Conservation (phyloP, 768 basidiomycete species). For the Crucibulum laeve region DNA sequence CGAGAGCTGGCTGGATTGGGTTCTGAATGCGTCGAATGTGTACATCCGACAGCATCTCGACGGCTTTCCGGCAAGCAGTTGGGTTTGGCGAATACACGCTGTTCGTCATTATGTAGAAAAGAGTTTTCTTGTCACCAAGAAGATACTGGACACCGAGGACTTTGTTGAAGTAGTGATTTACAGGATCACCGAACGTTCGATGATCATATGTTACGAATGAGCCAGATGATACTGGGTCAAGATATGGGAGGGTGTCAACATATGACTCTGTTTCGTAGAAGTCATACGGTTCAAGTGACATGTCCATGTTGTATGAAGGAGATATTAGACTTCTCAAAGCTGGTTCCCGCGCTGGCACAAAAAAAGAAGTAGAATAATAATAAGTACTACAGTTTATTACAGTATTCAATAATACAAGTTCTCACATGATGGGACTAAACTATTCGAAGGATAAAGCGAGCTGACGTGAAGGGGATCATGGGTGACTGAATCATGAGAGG, state of each 20-base stretch:
- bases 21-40: conserved; percentile 31
- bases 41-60: conserved; percentile 58
- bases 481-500: conserved; percentile 2
- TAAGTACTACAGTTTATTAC: conserved; percentile 69
- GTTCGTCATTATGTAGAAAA: conserved; percentile 43
- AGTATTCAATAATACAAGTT: conserved; percentile 66
- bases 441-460: conserved; percentile 27
- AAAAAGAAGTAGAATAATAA: conserved; percentile 27
- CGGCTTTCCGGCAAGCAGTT: conserved; percentile 57
- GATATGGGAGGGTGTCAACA: no score
- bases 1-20: conserved; percentile 17
- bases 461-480: conserved; percentile 10
- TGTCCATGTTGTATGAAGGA: not conserved
- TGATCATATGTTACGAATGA: no score
- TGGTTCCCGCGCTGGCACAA: conserved; percentile 23
- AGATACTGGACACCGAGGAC: conserved; percentile 70
- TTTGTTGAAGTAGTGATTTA: conserved; percentile 50
- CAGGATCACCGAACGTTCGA: conserved; percentile 11
- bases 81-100: conserved; percentile 41
- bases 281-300: not conserved
- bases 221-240: no score
- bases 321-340: not conserved
- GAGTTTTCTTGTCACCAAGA: conserved; percentile 48
- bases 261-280: not conserved
- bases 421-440: conserved; percentile 74